Evolutionary conservation across 768 basidiomycete species (phyloP).

Genomic region (Leucocoprinus leucothites): DNA sequence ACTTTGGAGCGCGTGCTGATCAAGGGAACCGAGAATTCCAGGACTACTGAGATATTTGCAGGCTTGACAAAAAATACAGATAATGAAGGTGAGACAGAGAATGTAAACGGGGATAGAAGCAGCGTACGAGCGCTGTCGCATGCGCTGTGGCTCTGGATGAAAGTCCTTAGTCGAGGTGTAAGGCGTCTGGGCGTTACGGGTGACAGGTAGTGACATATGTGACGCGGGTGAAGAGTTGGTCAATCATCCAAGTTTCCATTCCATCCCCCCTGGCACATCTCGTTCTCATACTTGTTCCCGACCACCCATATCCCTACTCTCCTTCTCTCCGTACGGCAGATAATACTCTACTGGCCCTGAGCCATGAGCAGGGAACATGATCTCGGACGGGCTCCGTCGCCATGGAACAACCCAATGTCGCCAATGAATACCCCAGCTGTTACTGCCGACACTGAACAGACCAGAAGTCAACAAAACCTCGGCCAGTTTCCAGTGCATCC

Average conservation of each 20-base stretch:
- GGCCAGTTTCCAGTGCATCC: constrained; percentile 14
- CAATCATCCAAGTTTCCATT: constrained; percentile 14
- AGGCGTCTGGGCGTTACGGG: background rate
- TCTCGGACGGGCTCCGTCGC: constrained; percentile 28
- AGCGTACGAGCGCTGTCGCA: background rate
- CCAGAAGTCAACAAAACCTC: constrained; percentile 20
- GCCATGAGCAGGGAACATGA: constrained; percentile 39
- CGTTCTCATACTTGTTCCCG: constrained; percentile 10
- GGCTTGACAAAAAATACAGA: background rate
- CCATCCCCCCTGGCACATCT: constrained; percentile 12
- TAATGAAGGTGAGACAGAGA: background rate
- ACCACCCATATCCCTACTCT: background rate
- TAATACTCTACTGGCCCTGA: constrained; percentile 1
- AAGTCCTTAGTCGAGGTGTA: background rate
- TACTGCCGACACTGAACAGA: constrained; percentile 14
- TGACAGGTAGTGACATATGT: background rate
- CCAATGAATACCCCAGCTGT: constrained; percentile 10
- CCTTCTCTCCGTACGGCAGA: background rate
- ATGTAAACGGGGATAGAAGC: background rate
- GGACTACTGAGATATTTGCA: no score
- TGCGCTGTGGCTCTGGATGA: background rate
- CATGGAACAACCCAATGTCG: constrained; percentile 18
- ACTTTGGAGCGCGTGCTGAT: no score
- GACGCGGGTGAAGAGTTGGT: constrained; percentile 13
- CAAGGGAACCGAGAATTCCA: no score